phyloP scores from a whole-genome alignment of 2,329 filamentous ascomycete species.

The Calonectria fujianensis region DNA sequence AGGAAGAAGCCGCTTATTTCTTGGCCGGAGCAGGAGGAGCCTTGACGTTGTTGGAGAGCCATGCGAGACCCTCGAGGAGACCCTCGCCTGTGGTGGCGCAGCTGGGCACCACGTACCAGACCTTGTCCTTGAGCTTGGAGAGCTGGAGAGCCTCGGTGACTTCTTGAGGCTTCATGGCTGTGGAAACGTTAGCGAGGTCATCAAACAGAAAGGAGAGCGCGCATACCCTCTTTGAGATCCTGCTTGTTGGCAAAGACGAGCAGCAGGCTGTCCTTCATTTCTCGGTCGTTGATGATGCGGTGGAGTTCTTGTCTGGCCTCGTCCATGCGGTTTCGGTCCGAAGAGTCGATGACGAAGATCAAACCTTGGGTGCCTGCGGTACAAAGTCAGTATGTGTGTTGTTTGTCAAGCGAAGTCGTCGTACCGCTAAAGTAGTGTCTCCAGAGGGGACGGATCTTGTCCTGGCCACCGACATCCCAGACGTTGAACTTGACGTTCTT shows the following conservation, averaged over 20 bases:
- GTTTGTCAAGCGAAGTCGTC: not conserved
- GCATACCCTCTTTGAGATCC: conserved; percentile 87
- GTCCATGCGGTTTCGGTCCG: conserved; percentile 91
- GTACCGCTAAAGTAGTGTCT: conserved; percentile 94
- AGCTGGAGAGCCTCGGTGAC: conserved; percentile 86
- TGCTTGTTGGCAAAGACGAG: conserved; percentile 99
- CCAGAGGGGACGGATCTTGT: conserved; percentile 98
- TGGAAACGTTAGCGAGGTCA: conserved; percentile 21
- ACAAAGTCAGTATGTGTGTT: conserved; percentile 35
- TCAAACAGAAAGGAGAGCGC: conserved; percentile 9
- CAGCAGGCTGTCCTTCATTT: conserved; percentile 96
- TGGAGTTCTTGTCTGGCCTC: conserved; percentile 96
- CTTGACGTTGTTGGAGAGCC: conserved; percentile 91
- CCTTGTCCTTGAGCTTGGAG: conserved; percentile 85
- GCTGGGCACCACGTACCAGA: conserved; percentile 90
- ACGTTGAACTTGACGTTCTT: conserved; percentile 99
- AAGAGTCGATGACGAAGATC: conserved; percentile 98
- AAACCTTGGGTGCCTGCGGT: conserved; percentile 92
- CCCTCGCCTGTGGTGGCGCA: conserved; percentile 89
- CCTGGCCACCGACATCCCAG: conserved; percentile 98
- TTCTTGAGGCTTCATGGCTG: conserved; percentile 87
- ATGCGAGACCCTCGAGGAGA: conserved; percentile 86
- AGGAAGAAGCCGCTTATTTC: conserved; percentile 64
- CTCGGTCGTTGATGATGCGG: conserved; percentile 97
- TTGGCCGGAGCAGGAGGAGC: conserved; percentile 72